A percentile compares a stretch with the other conserved stretches of the same genome.
Conservation (phyloP, 23 red algal species). For the Gracilaria gracilis region DNA sequence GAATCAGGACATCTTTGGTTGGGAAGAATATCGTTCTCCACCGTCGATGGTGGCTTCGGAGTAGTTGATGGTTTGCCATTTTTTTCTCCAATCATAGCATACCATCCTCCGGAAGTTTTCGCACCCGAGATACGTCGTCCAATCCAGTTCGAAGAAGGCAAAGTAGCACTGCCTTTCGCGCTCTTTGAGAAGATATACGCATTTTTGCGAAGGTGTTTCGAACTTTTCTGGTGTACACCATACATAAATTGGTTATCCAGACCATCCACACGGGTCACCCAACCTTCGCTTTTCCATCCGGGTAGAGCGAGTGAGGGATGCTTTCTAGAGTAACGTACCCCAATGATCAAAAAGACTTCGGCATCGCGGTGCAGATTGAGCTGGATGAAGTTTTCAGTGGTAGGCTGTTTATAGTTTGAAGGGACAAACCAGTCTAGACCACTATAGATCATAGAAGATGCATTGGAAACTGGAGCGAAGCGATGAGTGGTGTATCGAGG, state of each 20-base stretch:
- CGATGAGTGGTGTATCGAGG: slow-evolving; percentile 7
- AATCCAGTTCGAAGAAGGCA: slow-evolving; percentile 25
- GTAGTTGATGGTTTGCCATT: slow-evolving; percentile 25
- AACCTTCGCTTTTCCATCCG: slow-evolving; percentile 42
- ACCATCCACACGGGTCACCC: slow-evolving; percentile 21
- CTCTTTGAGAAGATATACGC: slow-evolving; percentile 39
- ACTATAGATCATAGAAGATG: background rate
- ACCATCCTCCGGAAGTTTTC: slow-evolving; percentile 17
- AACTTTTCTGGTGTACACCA: slow-evolving; percentile 51
- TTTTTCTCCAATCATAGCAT: slow-evolving; percentile 50
- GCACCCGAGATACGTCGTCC: slow-evolving; percentile 3
- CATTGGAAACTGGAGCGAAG: slow-evolving; percentile 1
- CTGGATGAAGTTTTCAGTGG: slow-evolving; percentile 4
- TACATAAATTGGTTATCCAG: background rate
- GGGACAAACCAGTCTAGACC: slow-evolving; percentile 34
- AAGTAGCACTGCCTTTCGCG: background rate
- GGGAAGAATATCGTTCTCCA: slow-evolving; percentile 38
- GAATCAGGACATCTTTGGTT: slow-evolving; percentile 48
- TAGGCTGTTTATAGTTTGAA: background rate
- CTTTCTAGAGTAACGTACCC: background rate
- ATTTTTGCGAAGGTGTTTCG: background rate
- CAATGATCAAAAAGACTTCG: slow-evolving; percentile 23
- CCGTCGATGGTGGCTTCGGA: background rate
- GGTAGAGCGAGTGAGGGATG: background rate
- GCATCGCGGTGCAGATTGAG: slow-evolving; percentile 43